Conservation (phyloP, 2,329 filamentous ascomycete species). For the Calonectria honghensis region DNA sequence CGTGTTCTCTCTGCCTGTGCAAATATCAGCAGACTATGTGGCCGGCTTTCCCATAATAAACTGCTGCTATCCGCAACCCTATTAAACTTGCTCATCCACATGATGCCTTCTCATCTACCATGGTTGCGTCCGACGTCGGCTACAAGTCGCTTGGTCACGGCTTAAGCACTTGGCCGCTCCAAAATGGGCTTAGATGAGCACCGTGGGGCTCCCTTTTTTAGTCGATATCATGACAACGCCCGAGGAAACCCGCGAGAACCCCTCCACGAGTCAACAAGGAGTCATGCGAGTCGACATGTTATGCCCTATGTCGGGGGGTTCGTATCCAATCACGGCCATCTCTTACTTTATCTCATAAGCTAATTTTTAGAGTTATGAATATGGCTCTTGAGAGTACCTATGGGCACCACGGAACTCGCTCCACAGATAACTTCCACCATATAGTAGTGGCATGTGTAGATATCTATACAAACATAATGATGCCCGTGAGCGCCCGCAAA, state of each 20-base stretch:
- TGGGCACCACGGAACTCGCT: too few relatives aligned
- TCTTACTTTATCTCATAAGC: not conserved
- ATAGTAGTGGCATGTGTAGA: too few relatives aligned
- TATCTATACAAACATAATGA: too few relatives aligned
- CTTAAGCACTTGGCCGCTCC: not conserved
- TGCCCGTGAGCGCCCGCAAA: too few relatives aligned
- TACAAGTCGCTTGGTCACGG: conserved; percentile 6
- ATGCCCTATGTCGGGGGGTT: not conserved
- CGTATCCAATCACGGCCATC: not conserved
- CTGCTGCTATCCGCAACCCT: not conserved
- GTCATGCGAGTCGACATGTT: not conserved
- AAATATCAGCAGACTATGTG: not conserved
- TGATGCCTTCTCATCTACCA: not conserved
- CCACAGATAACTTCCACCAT: too few relatives aligned
- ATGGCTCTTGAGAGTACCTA: too few relatives aligned
- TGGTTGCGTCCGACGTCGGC: conserved; percentile 17
- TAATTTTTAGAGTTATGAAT: too few relatives aligned
- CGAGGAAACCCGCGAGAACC: conserved; percentile 2
- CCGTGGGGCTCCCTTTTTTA: not conserved
- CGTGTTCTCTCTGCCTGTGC: too few relatives aligned
- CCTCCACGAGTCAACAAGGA: not conserved
- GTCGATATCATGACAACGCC: not conserved
- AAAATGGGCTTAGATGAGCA: conserved; percentile 17
- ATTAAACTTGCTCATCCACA: not conserved
- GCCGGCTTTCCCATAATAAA: not conserved